phyloP scores from a whole-genome alignment of 2,329 filamentous ascomycete species.

The Fusarium neocosmosporiellum region DNA sequence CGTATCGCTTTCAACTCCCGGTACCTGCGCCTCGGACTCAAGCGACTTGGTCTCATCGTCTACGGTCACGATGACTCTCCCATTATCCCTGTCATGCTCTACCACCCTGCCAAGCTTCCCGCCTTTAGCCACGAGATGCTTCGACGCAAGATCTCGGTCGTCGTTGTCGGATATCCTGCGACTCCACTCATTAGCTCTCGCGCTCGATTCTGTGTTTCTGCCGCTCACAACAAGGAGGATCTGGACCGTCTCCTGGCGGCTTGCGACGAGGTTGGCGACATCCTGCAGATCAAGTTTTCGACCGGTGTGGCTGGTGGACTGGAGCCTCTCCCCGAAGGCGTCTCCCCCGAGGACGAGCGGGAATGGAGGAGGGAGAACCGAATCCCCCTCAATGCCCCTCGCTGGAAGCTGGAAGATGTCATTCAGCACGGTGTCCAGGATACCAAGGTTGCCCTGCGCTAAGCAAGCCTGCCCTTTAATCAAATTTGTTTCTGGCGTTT shows the following conservation, averaged over 20 bases:
- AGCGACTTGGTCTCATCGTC: slow-evolving; percentile 95
- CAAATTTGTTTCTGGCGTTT: slow-evolving; percentile 40
- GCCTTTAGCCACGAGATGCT: slow-evolving; percentile 99
- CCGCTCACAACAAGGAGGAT: slow-evolving; percentile 98
- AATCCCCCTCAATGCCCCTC: slow-evolving; percentile 77
- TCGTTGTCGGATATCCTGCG: slow-evolving; percentile 96
- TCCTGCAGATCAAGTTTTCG: slow-evolving; percentile 96
- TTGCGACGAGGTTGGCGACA: slow-evolving; percentile 91
- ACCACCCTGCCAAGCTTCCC: slow-evolving; percentile 98
- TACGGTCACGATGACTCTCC: slow-evolving; percentile 98
- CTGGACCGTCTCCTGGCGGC: slow-evolving; percentile 89
- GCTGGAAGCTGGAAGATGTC: slow-evolving; percentile 89
- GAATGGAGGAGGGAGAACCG: slow-evolving; percentile 72
- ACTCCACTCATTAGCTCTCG: slow-evolving; percentile 95
- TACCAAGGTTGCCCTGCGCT: slow-evolving; percentile 77
- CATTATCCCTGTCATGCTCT: slow-evolving; percentile 93
- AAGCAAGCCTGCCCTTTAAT: slow-evolving; percentile 44
- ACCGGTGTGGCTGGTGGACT: slow-evolving; percentile 92
- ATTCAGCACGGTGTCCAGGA: slow-evolving; percentile 80
- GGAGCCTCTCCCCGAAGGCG: slow-evolving; percentile 77
- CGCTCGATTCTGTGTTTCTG: slow-evolving; percentile 94
- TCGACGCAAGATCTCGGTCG: slow-evolving; percentile 95
- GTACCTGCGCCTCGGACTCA: slow-evolving; percentile 96
- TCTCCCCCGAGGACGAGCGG: slow-evolving; percentile 77
- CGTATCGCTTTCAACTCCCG: slow-evolving; percentile 98